Evolutionary conservation across 2,329 filamentous ascomycete species (phyloP), one percentile per base, ranked within the genome.

Genomic region (Aspergillus sp.): DNA sequence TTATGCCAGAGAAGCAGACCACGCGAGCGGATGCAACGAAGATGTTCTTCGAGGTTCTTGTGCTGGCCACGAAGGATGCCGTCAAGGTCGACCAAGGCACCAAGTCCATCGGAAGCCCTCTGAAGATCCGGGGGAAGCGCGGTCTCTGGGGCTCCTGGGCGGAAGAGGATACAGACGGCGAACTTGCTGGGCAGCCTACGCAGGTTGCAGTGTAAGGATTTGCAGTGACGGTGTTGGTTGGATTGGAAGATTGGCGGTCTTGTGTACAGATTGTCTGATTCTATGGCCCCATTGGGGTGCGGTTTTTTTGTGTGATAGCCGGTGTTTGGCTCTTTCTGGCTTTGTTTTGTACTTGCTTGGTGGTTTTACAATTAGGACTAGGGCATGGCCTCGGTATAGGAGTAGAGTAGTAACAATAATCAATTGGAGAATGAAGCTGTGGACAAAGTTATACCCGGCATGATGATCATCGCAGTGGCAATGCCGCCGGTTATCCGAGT

Each of bases 141-240:
- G 89, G 85, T n/a, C 78, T 98, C 2, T 98, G 91, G 89, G 91
- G 89, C 32, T 78, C 81, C 24, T 98, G 91, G 91, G 91, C 91
- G 1, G 91, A 96, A 68, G 69, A 68, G 37, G 63, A 65, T 30
- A 67, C 68, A 29, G 64, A 63, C 20, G 69, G 66, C 28, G 68
- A 68, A 39, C 52, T 62, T 30, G 57, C 55, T 29, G 48, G 46
- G 34, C 57, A 63, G 35, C 33, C 49, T 32, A 45, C 45, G 15
- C 51, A 59, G 36, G 42, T 51, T 35, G 26, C 35, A 8, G 41
- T 34, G 25, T 49, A 42, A 22, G 15, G 15, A 25, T n/a, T n/a
- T n/a, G n/a, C n/a, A n/a, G n/a, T n/a, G n/a, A n/a, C n/a, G n/a
- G n/a, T n/a, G n/a, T n/a, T n/a, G n/a, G n/a, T n/a, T n/a, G n/a